A percentile compares a stretch with the other conserved stretches of the same genome.
phyloP scores from a whole-genome alignment of 257 asterid species.

The Capsicum rhomboideum region DNA sequence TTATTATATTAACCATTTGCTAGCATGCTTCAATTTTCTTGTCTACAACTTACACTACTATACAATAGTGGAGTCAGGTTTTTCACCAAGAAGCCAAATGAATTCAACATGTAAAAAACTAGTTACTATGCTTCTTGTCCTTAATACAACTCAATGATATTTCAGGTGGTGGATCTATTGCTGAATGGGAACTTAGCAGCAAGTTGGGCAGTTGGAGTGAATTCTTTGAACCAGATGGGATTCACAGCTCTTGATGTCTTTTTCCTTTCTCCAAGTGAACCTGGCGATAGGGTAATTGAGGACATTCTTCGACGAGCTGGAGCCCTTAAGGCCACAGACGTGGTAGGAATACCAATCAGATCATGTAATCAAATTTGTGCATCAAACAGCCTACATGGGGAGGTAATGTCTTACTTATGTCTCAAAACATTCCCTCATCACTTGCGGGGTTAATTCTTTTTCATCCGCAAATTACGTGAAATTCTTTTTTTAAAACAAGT shows the following conservation, averaged over 20 bases:
- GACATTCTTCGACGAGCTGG: conserved; percentile 6
- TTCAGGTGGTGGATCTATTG: conserved; percentile 31
- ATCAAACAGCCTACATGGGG: not conserved
- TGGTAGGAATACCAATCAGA: not conserved
- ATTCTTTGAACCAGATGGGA: conserved; percentile 26
- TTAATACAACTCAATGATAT: too few species aligned
- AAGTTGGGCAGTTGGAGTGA: conserved; percentile 23
- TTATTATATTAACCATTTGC: not conserved
- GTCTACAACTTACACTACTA: too few species aligned
- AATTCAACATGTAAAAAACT: too few species aligned
- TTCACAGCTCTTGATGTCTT: conserved; percentile 37
- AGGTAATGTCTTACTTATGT: not conserved
- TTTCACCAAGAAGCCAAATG: too few species aligned
- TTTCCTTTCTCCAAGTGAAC: not conserved
- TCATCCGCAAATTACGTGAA: not conserved
- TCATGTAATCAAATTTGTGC: not conserved
- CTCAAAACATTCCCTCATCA: not conserved
- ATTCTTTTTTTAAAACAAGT: not conserved
- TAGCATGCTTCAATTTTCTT: not conserved
- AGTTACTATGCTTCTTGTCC: too few species aligned
- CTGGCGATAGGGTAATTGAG: conserved; percentile 14
- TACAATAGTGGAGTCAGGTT: too few species aligned
- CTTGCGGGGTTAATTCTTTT: not conserved
- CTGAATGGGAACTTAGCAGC: conserved; percentile 12
- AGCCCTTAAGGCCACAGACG: not conserved